These are phyloP conservation scores for Rhizomucor miehei DNA, from an alignment of 371 early-diverging fungal species.

Conservation along the genomic window DNA sequence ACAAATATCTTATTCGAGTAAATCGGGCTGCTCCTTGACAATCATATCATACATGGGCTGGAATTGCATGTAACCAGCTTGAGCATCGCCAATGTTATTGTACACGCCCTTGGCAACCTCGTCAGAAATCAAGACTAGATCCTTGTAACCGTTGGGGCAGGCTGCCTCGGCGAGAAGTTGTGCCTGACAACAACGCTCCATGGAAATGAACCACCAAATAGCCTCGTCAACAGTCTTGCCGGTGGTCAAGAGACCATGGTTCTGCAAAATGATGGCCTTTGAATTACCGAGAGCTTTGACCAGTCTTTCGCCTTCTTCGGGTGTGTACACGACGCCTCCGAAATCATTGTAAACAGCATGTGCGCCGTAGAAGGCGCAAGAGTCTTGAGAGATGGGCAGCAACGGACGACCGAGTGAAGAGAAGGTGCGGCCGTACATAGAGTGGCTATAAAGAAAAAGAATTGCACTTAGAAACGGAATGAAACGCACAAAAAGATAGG, in stretches of 20 bases:
- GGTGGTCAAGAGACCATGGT: slow-evolving; percentile 60
- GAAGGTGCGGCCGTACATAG: slow-evolving; percentile 59
- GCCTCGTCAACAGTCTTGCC: slow-evolving; percentile 56
- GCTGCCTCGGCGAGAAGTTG: slow-evolving; percentile 57
- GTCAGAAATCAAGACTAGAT: slow-evolving; percentile 33
- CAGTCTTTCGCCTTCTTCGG: slow-evolving; percentile 50
- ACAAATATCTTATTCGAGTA: slow-evolving; percentile 5
- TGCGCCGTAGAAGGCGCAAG: slow-evolving; percentile 54
- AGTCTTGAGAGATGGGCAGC: slow-evolving; percentile 57
- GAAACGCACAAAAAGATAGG: not conserved
- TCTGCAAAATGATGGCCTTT: slow-evolving; percentile 56
- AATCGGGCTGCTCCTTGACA: slow-evolving; percentile 52
- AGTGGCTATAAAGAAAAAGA: slow-evolving; percentile 51
- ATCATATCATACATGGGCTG: slow-evolving; percentile 60
- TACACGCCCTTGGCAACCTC: slow-evolving; percentile 39
- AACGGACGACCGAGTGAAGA: slow-evolving; percentile 45
- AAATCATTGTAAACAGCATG: slow-evolving; percentile 50
- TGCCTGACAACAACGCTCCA: slow-evolving; percentile 57
- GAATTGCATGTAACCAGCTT: slow-evolving; percentile 50
- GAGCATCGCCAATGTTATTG: slow-evolving; percentile 31
- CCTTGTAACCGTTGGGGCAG: slow-evolving; percentile 32
- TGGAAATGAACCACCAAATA: slow-evolving; percentile 54
- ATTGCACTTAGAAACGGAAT: not conserved
- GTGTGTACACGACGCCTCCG: slow-evolving; percentile 53
- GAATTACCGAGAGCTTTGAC: slow-evolving; percentile 44